Evolutionary conservation across 129 eudicot genomes (phyloP), one percentile per base, ranked within the genome.

Genomic region (Solidago caesia): DNA sequence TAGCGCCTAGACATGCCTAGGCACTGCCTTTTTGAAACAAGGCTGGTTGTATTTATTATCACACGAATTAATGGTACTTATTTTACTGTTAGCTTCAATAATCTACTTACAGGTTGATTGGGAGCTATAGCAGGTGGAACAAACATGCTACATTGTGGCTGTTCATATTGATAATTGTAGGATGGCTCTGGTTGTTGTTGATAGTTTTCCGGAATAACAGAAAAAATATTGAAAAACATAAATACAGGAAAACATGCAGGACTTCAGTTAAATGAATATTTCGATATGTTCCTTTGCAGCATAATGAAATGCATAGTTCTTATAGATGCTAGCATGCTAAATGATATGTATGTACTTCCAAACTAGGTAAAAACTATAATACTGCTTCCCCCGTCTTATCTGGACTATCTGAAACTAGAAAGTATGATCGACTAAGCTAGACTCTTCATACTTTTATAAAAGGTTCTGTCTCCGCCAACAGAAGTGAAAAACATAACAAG

Each of bases 121-220:
- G 73, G 85, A 74, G 85, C 77, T 67, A 88, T 72, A 27, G 80
- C 89, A 52, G 95, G 61, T 74, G 98, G 98, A 46, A 92, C 82
- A 85, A 93, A 93, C 55, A 91, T 77, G 43, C 6, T 2, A 25
- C 6, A 14, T 61, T 9, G 81, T 52, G 82, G 82, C 29, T 87
- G 82, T 73, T 86, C 96, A 78, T 81, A 86, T 52, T 75, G 86
- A 46, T 75, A 69, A 74, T 91, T 85, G 83, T 84, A 82, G 49
- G 84, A 72, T 68, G 84, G 66, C 71, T 29, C 86, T 71, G 77
- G 69, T 80, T 86, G 96, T 60, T 61, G 66, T 61, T 27, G 66
- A 67, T 82, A 86, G 58, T 73, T 83, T 52, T 82, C 92, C 48
- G 65, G 82, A 64, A 53, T 1, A 53, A 53, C 59, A 53, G 25